Evolutionary conservation across 129 eudicot genomes (phyloP).

Genomic region (Gnaphalium uliginosum): DNA sequence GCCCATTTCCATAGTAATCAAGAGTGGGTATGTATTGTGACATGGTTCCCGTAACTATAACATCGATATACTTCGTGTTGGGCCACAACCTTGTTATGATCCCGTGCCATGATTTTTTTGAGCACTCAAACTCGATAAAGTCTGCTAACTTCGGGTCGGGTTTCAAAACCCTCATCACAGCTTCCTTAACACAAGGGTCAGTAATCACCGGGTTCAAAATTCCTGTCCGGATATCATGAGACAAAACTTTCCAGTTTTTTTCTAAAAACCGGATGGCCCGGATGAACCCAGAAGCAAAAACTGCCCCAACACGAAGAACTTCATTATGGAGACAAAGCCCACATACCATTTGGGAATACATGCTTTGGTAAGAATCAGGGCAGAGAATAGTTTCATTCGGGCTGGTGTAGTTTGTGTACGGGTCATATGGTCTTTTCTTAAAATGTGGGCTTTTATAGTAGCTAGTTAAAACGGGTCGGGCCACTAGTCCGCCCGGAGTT

Average conservation of each 20-base stretch:
- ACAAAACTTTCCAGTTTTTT: conserved; percentile 51
- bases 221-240: conserved; percentile 63
- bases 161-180: conserved; percentile 52
- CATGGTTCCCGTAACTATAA: conserved; percentile 81
- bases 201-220: conserved; percentile 42
- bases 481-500: conserved; percentile 68
- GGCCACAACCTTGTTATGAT: conserved; percentile 78
- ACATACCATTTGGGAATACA: conserved; percentile 76
- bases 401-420: conserved; percentile 75
- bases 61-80: conserved; percentile 68
- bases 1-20: conserved; percentile 66
- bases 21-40: conserved; percentile 80
- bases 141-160: conserved; percentile 58
- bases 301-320: conserved; percentile 74
- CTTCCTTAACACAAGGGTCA: conserved; percentile 49
- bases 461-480: conserved; percentile 80
- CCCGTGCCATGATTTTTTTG: conserved; percentile 67
- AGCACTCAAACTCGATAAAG: conserved; percentile 58
- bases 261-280: conserved; percentile 71
- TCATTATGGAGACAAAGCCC: conserved; percentile 57
- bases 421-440: conserved; percentile 59
- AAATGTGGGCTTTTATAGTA: conserved; percentile 69
- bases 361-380: conserved; percentile 79
- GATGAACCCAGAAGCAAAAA: conserved; percentile 78
- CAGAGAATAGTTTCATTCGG: conserved; percentile 76